phyloP scores from a whole-genome alignment of 495 filamentous ascomycete species.

The Neurospora sp. region DNA sequence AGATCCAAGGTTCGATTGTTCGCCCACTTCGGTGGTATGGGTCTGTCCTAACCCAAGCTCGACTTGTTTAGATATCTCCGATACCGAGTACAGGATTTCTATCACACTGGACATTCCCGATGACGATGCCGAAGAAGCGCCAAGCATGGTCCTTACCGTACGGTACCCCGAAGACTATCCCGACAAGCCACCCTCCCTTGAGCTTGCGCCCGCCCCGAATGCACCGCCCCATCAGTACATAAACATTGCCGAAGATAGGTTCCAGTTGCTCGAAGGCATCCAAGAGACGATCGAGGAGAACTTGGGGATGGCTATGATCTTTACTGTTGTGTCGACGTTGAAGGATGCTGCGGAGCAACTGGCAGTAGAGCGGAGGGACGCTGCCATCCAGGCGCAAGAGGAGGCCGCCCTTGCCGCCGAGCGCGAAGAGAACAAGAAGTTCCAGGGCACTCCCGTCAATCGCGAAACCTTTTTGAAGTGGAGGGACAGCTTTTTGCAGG shows the following conservation, averaged over 20 bases:
- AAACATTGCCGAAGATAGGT: slow-evolving; percentile 53
- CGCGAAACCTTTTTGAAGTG: slow-evolving; percentile 74
- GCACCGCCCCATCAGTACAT: slow-evolving; percentile 52
- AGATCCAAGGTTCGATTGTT: slow-evolving; percentile 65
- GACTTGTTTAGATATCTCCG: slow-evolving; percentile 59
- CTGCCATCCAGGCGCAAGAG: slow-evolving; percentile 52
- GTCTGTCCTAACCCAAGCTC: not conserved
- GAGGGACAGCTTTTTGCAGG: slow-evolving; percentile 66
- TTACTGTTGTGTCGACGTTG: slow-evolving; percentile 73
- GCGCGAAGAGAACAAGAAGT: slow-evolving; percentile 90
- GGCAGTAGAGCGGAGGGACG: slow-evolving; percentile 53
- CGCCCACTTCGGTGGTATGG: not conserved
- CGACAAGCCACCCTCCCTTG: slow-evolving; percentile 69
- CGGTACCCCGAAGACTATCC: slow-evolving; percentile 81
- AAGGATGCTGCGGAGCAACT: slow-evolving; percentile 83
- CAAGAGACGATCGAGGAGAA: slow-evolving; percentile 72
- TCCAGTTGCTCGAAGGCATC: slow-evolving; percentile 56
- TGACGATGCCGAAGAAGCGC: slow-evolving; percentile 41
- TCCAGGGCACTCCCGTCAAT: slow-evolving; percentile 83
- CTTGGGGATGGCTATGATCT: slow-evolving; percentile 96
- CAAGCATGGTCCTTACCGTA: slow-evolving; percentile 68
- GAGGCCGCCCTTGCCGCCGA: slow-evolving; percentile 59
- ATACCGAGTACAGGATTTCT: slow-evolving; percentile 74
- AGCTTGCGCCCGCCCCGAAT: slow-evolving; percentile 61
- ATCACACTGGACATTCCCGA: slow-evolving; percentile 66